A percentile compares a stretch with the other conserved stretches of the same genome.
Evolutionary conservation across 2,329 filamentous ascomycete genomes (phyloP).

Genomic region (Aspergillus pseudonomiae): DNA sequence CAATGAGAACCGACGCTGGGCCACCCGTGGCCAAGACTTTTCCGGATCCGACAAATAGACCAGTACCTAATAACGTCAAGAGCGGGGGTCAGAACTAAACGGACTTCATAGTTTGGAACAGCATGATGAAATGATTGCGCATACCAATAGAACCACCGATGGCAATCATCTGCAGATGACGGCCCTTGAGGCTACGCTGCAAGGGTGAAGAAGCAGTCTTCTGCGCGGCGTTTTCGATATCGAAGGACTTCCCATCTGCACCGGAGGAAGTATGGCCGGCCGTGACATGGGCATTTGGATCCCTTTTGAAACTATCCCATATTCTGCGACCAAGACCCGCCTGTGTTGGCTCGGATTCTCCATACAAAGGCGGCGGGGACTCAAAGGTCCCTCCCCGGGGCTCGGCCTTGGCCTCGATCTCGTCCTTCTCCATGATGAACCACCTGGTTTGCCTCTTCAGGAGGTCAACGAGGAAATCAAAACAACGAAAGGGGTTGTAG

Average conservation of each 20-base stretch:
- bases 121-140: constrained; percentile 10
- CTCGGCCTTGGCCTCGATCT: constrained; percentile 28
- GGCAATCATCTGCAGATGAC: constrained; percentile 96
- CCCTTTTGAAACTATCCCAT: constrained; percentile 48
- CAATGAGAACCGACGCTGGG: constrained; percentile 75
- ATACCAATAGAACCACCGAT: constrained; percentile 87
- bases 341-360: constrained; percentile 30
- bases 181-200: constrained; percentile 74
- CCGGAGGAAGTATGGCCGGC: constrained; percentile 39
- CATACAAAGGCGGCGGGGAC: constrained; percentile 31
- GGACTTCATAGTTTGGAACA: neutral
- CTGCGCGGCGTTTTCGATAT: constrained; percentile 64
- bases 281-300: constrained; percentile 46
- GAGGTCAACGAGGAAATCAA: neutral
- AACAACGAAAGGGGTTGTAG: neutral
- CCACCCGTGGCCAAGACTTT: constrained; percentile 71
- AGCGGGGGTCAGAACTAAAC: neutral
- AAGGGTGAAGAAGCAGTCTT: constrained; percentile 74
- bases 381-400: constrained; percentile 26
- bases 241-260: constrained; percentile 59
- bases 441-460: neutral
- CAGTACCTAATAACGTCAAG: constrained; percentile 60
- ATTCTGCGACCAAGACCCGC: constrained; percentile 33
- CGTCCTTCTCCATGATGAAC: constrained; percentile 37
- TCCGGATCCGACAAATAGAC: constrained; percentile 84